Evolutionary conservation across 441 rosid genomes (phyloP).

Genomic region (Brassica hybrid): DNA sequence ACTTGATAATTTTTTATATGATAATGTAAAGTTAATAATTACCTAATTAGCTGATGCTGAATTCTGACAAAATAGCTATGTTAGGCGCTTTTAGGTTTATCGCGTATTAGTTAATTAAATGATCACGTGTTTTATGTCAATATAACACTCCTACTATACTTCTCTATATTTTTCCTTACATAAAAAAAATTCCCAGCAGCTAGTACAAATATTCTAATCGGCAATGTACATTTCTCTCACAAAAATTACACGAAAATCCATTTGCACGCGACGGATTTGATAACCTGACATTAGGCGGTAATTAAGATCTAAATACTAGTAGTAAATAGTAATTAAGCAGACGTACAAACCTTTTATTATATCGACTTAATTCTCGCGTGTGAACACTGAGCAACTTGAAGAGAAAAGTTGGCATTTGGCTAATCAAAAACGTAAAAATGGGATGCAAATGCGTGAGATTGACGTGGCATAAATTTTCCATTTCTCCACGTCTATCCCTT

Average conservation of each 20-base stretch:
- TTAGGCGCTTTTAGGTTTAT: no score
- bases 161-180: no score
- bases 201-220: neutral
- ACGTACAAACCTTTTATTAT: no score
- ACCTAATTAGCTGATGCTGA: no score
- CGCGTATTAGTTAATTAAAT: no score
- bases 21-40: no score
- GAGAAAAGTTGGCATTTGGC: slow-evolving; percentile 46
- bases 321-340: no score
- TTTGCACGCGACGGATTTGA: neutral
- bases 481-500: neutral
- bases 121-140: no score
- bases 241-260: neutral
- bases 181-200: neutral
- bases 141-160: no score
- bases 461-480: slow-evolving; percentile 42
- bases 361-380: slow-evolving; percentile 21
- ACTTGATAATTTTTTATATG: no score
- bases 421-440: slow-evolving; percentile 22
- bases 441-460: slow-evolving; percentile 38
- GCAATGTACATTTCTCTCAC: neutral
- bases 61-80: no score
- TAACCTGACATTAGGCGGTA: neutral
- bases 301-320: neutral
- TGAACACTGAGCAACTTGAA: slow-evolving; percentile 49